phyloP scores from a whole-genome alignment of 768 basidiomycete species.

The Cubamyces sp. region DNA sequence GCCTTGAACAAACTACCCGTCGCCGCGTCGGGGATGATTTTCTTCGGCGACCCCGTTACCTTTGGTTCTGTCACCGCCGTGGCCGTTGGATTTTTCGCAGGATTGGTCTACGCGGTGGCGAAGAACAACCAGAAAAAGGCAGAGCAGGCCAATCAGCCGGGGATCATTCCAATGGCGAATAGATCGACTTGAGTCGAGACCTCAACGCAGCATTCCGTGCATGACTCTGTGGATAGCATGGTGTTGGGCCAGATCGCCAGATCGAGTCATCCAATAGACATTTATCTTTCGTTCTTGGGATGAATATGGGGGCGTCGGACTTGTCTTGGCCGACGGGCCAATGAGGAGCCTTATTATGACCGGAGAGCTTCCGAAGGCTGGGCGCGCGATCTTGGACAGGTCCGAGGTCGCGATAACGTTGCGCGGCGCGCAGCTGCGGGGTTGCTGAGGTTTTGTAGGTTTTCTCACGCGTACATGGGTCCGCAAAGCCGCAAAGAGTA shows the following conservation, averaged over 20 bases:
- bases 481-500: no score
- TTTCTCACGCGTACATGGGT: not conserved
- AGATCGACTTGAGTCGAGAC: constrained; percentile 44
- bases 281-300: constrained; percentile 10
- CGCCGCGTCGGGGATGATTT: constrained; percentile 97
- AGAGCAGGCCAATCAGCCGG: constrained; percentile 54
- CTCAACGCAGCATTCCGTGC: not conserved
- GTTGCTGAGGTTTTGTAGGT: not conserved
- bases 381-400: constrained; percentile 3
- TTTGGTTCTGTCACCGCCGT: constrained; percentile 89
- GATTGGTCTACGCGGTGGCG: constrained; percentile 89
- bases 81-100: constrained; percentile 87
- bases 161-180: constrained; percentile 65
- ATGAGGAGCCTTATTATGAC: constrained; percentile 2
- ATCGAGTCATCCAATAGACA: constrained; percentile 10
- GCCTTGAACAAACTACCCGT: constrained; percentile 97
- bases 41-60: constrained; percentile 91
- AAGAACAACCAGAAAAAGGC: constrained; percentile 91
- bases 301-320: constrained; percentile 5
- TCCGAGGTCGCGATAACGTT: constrained; percentile 9
- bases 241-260: not conserved
- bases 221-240: constrained; percentile 3
- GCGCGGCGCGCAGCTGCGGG: not conserved
- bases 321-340: constrained; percentile 4
- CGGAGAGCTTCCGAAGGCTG: constrained; percentile 6